phyloP scores from a whole-genome alignment of 306 rosid genomes.

The Sicyos baderoa region DNA sequence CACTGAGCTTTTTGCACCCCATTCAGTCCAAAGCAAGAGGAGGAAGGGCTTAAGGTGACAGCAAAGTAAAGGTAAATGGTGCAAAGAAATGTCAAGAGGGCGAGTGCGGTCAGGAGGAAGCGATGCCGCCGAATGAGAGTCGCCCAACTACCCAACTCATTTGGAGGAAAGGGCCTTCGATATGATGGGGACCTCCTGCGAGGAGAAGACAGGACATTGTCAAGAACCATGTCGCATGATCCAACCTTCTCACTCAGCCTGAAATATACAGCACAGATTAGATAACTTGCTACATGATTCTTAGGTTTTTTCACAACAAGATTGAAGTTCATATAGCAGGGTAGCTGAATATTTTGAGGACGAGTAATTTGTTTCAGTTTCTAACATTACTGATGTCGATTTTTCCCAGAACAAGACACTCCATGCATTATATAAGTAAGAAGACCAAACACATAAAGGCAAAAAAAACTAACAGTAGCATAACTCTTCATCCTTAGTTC shows the following conservation, averaged over 20 bases:
- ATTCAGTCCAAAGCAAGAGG: conserved; percentile 47
- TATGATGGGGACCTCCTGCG: conserved; percentile 50
- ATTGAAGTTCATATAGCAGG: background rate
- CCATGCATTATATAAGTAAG: background rate
- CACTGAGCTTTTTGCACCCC: conserved; percentile 56
- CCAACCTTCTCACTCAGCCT: conserved; percentile 34
- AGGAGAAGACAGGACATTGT: conserved; percentile 63
- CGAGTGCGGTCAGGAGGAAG: conserved; percentile 66
- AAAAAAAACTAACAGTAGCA: background rate
- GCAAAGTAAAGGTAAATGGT: conserved; percentile 84
- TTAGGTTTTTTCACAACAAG: background rate
- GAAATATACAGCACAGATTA: conserved; percentile 25
- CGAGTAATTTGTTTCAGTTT: background rate
- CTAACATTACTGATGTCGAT: background rate
- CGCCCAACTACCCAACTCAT: conserved; percentile 72
- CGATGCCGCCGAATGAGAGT: conserved; percentile 71
- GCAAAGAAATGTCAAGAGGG: conserved; percentile 56
- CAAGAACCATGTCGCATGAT: conserved; percentile 62
- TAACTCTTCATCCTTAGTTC: background rate
- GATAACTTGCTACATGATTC: conserved; percentile 1
- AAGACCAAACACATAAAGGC: background rate
- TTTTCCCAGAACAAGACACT: background rate
- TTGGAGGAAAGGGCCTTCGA: conserved; percentile 35
- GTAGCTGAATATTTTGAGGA: background rate
- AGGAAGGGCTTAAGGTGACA: conserved; percentile 51